Conservation (phyloP, 2,329 filamentous ascomycete species). For the Thielaviopsis punctulata region DNA sequence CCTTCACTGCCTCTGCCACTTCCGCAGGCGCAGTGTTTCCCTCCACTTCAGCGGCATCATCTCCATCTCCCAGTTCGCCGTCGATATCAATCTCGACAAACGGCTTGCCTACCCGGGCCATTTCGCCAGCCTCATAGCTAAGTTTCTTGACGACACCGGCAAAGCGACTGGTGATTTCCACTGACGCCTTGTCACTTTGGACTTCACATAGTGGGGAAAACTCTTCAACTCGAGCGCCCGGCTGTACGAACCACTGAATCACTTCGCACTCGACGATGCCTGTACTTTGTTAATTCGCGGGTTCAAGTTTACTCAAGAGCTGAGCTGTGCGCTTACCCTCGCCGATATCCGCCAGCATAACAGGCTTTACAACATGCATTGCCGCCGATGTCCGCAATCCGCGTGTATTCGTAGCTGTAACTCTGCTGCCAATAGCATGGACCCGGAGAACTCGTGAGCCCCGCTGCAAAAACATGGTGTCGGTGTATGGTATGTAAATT, state of each 20-base stretch:
- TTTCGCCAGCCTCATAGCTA: conserved; percentile 88
- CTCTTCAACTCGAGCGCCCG: conserved; percentile 87
- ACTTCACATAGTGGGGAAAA: conserved; percentile 97
- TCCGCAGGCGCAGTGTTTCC: conserved; percentile 3
- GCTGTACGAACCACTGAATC: conserved; percentile 98
- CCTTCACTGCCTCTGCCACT: conserved; percentile 9
- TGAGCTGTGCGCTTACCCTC: conserved; percentile 39
- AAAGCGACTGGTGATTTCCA: conserved; percentile 89
- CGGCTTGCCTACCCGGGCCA: conserved; percentile 87
- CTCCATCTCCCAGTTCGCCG: conserved; percentile 32
- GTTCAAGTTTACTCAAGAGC: neutral
- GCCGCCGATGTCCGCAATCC: conserved; percentile 18
- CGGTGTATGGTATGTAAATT: neutral
- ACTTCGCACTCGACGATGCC: conserved; percentile 97
- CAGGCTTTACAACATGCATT: conserved; percentile 52
- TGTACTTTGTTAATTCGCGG: conserved; percentile 20
- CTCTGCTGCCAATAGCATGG: neutral
- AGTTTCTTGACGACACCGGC: conserved; percentile 91
- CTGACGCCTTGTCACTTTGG: conserved; percentile 86
- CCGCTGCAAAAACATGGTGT: conserved; percentile 36
- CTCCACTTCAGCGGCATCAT: neutral
- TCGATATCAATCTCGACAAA: conserved; percentile 91
- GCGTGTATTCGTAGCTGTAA: neutral
- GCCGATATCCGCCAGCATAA: conserved; percentile 69
- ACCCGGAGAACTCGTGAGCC: conserved; percentile 30